Percentiles rank a stretch among this genome's conserved stretches.
Evolutionary conservation across 1,139 yeast genomes (phyloP).

Genomic region (Magnusiomyces sp.): DNA sequence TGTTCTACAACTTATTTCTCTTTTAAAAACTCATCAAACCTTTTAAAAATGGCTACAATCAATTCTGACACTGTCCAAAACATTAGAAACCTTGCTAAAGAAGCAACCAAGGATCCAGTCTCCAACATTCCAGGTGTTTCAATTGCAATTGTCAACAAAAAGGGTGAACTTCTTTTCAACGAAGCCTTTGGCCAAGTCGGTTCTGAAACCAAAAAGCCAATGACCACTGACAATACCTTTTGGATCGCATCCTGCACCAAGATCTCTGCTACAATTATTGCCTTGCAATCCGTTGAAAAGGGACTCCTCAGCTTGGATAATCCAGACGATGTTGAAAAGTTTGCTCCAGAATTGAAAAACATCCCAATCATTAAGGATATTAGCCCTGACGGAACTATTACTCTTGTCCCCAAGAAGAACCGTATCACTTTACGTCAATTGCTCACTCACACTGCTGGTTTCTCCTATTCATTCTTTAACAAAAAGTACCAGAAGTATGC

Average conservation of each 20-base stretch:
- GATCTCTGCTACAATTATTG: slow-evolving; percentile 41
- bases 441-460: slow-evolving; percentile 39
- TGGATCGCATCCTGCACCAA: slow-evolving; percentile 44
- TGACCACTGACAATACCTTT: slow-evolving; percentile 31
- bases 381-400: slow-evolving; percentile 35
- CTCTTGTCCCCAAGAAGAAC: slow-evolving; percentile 31
- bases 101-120: slow-evolving; percentile 10
- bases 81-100: slow-evolving; percentile 6
- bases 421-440: slow-evolving; percentile 41
- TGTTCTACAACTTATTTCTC: no score
- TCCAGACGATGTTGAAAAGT: slow-evolving; percentile 25
- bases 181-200: slow-evolving; percentile 22
- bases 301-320: slow-evolving; percentile 39
- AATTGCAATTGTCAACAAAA: slow-evolving; percentile 12
- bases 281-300: slow-evolving; percentile 40
- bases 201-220: slow-evolving; percentile 17
- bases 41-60: slow-evolving; percentile 13
- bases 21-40: no score
- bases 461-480: slow-evolving; percentile 28
- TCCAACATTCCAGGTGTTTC: slow-evolving; percentile 12
- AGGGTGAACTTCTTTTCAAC: slow-evolving; percentile 11
- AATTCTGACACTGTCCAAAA: slow-evolving; percentile 2
- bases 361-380: slow-evolving; percentile 37
- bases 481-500: slow-evolving; percentile 15
- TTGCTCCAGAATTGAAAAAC: slow-evolving; percentile 38